Percentiles rank a stretch among this genome's conserved stretches.
phyloP scores from a whole-genome alignment of 306 rosid species.

The Quercus parvula region DNA sequence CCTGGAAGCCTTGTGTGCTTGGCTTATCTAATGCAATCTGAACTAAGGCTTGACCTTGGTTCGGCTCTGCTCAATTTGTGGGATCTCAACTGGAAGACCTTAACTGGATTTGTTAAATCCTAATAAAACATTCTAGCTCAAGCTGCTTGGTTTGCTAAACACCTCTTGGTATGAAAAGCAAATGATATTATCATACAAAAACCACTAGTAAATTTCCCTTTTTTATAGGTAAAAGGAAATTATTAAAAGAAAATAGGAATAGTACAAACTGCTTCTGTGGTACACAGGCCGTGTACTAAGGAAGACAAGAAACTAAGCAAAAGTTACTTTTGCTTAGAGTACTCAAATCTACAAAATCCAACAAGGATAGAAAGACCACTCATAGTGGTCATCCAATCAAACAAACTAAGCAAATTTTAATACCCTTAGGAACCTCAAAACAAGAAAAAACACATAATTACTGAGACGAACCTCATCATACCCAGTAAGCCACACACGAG shows the following conservation, averaged over 20 bases:
- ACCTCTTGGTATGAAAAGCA: not conserved
- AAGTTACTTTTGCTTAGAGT: no score
- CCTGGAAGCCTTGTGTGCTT: no score
- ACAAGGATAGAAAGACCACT: no score
- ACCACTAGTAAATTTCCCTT: not conserved
- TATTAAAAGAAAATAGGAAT: no score
- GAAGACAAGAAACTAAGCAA: no score
- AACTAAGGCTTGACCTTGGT: not conserved
- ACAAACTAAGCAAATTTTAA: not conserved
- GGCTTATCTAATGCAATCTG: not conserved
- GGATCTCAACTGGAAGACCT: not conserved
- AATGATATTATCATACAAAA: not conserved
- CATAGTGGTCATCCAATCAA: no score
- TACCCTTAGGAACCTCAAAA: not conserved
- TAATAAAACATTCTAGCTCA: not conserved
- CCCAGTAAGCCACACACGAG: slow-evolving; percentile 98
- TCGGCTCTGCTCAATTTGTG: not conserved
- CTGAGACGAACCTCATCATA: slow-evolving; percentile 79
- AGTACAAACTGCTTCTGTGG: no score
- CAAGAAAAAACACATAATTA: not conserved
- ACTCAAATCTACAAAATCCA: no score
- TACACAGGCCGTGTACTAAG: no score
- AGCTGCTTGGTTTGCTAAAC: not conserved
- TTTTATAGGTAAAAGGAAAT: no score
- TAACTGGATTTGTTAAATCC: not conserved